These are phyloP conservation scores for Cordia subcordata DNA, from an alignment of 257 asterid species.

Conservation along the genomic window DNA sequence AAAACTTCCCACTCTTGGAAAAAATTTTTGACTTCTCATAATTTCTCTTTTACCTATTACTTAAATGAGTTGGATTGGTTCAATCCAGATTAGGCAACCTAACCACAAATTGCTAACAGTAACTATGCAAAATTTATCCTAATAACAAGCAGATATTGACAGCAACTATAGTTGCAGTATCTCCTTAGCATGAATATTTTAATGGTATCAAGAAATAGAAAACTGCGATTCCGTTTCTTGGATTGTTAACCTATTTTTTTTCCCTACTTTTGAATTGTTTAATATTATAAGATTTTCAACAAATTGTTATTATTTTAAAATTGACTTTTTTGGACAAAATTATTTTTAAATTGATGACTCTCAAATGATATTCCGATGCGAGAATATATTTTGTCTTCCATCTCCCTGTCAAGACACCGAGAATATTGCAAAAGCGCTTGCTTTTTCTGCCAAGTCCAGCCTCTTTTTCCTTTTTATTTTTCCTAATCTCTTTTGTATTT, in stretches of 20 bases:
- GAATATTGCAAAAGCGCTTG: conserved; percentile 57
- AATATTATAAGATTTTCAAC: conserved; percentile 8
- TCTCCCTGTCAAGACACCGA: conserved; percentile 57
- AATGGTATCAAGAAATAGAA: conserved; percentile 21
- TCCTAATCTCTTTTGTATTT: no score
- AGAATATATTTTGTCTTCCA: conserved; percentile 60
- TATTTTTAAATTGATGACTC: conserved; percentile 11
- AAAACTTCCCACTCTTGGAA: no score
- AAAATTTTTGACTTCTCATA: no score
- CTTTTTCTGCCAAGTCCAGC: conserved; percentile 7
- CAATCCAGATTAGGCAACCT: conserved; percentile 13
- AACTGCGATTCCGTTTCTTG: conserved; percentile 14
- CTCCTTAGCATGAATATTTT: conserved; percentile 10
- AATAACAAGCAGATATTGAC: conserved; percentile 35
- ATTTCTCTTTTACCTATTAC: no score
- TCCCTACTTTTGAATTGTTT: no score
- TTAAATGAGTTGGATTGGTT: not conserved
- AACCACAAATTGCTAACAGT: conserved; percentile 22
- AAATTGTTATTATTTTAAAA: not conserved
- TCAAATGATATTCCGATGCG: conserved; percentile 39
- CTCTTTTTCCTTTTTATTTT: no score
- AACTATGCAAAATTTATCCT: conserved; percentile 12
- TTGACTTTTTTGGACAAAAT: no score
- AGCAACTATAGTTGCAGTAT: conserved; percentile 26
- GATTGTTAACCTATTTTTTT: conserved; percentile 13